These are phyloP conservation scores for Sechiopsis laciniata DNA, from an alignment of 306 rosid genomes.

Conservation along the genomic window DNA sequence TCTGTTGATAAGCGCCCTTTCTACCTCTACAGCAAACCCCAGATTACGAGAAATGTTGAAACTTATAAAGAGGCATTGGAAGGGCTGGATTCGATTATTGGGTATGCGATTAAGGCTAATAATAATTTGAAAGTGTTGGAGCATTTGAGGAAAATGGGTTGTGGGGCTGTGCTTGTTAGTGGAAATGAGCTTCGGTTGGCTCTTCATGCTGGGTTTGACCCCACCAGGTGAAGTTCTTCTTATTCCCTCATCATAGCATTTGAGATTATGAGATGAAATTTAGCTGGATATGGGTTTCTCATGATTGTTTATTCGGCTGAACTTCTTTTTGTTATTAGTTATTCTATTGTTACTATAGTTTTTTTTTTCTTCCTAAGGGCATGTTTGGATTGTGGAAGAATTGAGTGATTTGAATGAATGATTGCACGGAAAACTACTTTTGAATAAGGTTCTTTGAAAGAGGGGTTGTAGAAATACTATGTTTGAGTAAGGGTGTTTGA, in stretches of 20 bases:
- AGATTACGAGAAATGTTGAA: conserved; percentile 73
- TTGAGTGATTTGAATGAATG: too few species aligned
- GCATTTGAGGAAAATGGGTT: conserved; percentile 76
- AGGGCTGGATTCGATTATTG: conserved; percentile 64
- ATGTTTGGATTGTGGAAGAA: too few species aligned
- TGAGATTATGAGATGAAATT: background rate
- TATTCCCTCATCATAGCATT: background rate
- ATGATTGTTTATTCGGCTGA: background rate
- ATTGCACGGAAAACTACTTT: too few species aligned
- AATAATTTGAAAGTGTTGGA: conserved; percentile 81
- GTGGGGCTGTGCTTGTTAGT: conserved; percentile 96
- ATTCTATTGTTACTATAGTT: background rate
- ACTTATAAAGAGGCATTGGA: conserved; percentile 75
- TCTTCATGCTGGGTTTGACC: conserved; percentile 78
- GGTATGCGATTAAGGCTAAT: conserved; percentile 91
- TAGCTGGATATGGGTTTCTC: background rate
- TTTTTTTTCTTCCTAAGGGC: too few species aligned
- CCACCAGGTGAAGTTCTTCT: conserved; percentile 49
- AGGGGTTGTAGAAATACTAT: too few species aligned
- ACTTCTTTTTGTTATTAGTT: background rate
- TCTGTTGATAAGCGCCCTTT: conserved; percentile 81
- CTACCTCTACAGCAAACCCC: conserved; percentile 82
- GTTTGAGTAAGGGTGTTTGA: too few species aligned
- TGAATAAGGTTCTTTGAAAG: too few species aligned
- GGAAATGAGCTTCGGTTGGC: conserved; percentile 85